These are phyloP conservation scores for Pichia terricola DNA, from an alignment of 1,139 yeast species.

Conservation along the genomic window DNA sequence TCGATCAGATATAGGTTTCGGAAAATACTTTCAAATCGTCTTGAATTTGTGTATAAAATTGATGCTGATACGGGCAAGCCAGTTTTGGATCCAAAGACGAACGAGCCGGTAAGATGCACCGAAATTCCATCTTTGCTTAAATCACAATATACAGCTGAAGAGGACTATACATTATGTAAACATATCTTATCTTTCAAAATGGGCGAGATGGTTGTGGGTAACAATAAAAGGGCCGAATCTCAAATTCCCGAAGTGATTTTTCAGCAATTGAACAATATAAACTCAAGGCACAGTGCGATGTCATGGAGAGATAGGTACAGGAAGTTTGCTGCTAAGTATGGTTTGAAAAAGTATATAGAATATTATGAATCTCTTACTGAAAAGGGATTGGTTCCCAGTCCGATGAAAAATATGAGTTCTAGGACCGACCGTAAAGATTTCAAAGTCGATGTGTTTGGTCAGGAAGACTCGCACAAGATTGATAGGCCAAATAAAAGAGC, in stretches of 20 bases:
- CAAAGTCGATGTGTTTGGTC: constrained; percentile 10
- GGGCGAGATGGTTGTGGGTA: constrained; percentile 8
- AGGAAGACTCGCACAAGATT: constrained; percentile 1
- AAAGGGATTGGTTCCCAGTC: constrained; percentile 35
- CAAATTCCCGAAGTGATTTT: constrained; percentile 35
- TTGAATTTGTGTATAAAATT: constrained; percentile 52
- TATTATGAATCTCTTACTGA: constrained; percentile 40
- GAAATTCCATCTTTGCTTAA: constrained; percentile 50
- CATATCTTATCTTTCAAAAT: constrained; percentile 22
- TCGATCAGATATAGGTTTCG: constrained; percentile 64
- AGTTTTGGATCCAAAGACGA: constrained; percentile 39
- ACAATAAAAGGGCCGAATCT: constrained; percentile 24
- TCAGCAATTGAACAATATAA: constrained; percentile 33
- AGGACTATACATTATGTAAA: constrained; percentile 52
- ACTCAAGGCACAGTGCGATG: constrained; percentile 46
- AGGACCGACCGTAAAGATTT: constrained; percentile 16
- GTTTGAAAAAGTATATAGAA: constrained; percentile 45
- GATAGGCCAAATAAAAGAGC: neutral
- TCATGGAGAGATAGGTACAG: constrained; percentile 77
- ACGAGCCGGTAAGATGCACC: constrained; percentile 27
- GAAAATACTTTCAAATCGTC: constrained; percentile 40
- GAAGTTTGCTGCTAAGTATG: constrained; percentile 54
- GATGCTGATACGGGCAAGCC: constrained; percentile 43
- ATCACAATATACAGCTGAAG: constrained; percentile 55
- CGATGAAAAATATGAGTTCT: constrained; percentile 42